A percentile compares a stretch with the other conserved stretches of the same genome.
These are phyloP conservation scores for Dendrobium chrysotoxum DNA, from an alignment of 106 monocot species.

Conservation along the genomic window DNA sequence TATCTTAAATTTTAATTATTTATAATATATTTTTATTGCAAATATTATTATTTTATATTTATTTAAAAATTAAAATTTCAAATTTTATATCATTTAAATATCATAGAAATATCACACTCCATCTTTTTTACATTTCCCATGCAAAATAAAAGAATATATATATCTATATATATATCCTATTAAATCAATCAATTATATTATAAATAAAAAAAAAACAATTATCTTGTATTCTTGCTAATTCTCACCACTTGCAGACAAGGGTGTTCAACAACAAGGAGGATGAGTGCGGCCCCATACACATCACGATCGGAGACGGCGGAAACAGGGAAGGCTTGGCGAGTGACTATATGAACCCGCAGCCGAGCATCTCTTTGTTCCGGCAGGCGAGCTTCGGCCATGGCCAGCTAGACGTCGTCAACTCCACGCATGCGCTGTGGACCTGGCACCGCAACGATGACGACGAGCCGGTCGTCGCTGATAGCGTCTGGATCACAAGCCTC, in stretches of 20 bases:
- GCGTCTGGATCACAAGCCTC: slow-evolving; percentile 54
- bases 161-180: too few species aligned
- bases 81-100: background rate
- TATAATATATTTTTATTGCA: too few species aligned
- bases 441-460: slow-evolving; percentile 91
- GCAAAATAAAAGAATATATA: too few species aligned
- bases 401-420: slow-evolving; percentile 47
- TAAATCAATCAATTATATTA: background rate
- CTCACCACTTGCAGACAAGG: slow-evolving; percentile 18
- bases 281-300: slow-evolving; percentile 45
- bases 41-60: background rate
- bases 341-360: slow-evolving; percentile 28
- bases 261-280: slow-evolving; percentile 32
- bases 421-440: slow-evolving; percentile 61
- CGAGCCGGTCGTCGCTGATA: slow-evolving; percentile 32
- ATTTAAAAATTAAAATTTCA: background rate
- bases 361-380: slow-evolving; percentile 56
- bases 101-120: background rate
- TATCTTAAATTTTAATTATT: too few species aligned
- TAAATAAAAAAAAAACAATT: background rate
- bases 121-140: background rate
- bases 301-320: slow-evolving; percentile 60
- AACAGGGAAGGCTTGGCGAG: slow-evolving; percentile 53
- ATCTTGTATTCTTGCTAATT: background rate
- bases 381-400: slow-evolving; percentile 91